A percentile compares a stretch with the other conserved stretches of the same genome.
phyloP scores from a whole-genome alignment of 495 filamentous ascomycete species.

The Aspergillus baeticus region DNA sequence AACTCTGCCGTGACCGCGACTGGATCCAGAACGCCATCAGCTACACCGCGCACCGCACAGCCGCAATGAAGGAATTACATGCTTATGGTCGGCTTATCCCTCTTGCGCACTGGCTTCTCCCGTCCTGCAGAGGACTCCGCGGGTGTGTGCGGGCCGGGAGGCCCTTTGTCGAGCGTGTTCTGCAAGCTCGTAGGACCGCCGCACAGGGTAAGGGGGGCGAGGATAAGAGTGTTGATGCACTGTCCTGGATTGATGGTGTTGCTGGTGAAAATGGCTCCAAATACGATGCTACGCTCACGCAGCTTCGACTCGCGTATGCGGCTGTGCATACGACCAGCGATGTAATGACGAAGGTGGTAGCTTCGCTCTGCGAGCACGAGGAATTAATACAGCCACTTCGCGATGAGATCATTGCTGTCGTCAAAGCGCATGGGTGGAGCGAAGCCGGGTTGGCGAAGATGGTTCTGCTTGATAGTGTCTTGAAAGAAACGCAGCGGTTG shows the following conservation, averaged over 20 bases:
- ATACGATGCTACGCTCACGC: conserved; percentile 6
- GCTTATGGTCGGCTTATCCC: conserved; percentile 35
- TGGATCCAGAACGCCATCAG: conserved; percentile 39
- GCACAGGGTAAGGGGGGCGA: not conserved
- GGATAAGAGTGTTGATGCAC: not conserved
- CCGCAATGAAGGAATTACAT: conserved; percentile 29
- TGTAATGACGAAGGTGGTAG: conserved; percentile 5
- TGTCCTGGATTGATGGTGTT: conserved; percentile 3
- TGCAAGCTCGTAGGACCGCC: conserved; percentile 12
- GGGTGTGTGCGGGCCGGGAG: conserved; percentile 6
- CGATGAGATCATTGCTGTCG: conserved; percentile 4
- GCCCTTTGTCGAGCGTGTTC: conserved; percentile 10
- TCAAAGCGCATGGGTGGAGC: not conserved
- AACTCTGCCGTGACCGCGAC: conserved; percentile 39
- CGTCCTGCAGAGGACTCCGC: conserved; percentile 2
- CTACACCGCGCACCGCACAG: conserved; percentile 39
- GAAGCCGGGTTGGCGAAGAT: conserved; percentile 6
- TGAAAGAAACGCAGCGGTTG: conserved; percentile 18
- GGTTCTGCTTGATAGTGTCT: conserved; percentile 16
- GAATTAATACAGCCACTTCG: conserved; percentile 8
- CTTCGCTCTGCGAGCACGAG: not conserved
- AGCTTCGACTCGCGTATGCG: not conserved
- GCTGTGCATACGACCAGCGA: conserved; percentile 16
- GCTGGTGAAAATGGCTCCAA: not conserved
- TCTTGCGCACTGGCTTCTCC: conserved; percentile 13